A percentile compares a stretch with the other conserved stretches of the same genome.
These are phyloP conservation scores for Diaporthe sp. DNA, from an alignment of 2,329 filamentous ascomycete genomes.

Conservation along the genomic window DNA sequence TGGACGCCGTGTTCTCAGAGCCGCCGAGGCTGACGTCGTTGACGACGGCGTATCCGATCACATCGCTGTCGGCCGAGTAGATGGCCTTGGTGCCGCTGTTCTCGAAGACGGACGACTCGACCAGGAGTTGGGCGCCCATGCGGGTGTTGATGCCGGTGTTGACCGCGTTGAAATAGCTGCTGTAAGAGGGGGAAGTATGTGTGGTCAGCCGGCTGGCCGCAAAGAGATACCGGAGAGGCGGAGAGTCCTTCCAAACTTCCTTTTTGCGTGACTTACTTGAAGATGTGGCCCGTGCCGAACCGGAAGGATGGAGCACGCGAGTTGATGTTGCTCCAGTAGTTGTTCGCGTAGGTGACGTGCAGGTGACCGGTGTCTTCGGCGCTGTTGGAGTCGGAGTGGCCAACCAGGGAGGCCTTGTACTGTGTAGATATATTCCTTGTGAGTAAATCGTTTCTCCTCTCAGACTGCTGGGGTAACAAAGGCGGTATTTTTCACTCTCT, in stretches of 20 bases:
- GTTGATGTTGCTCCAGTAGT: conserved; percentile 73
- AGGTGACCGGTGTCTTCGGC: conserved; percentile 72
- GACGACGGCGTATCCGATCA: conserved; percentile 55
- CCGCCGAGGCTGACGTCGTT: conserved; percentile 59
- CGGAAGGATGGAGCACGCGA: conserved; percentile 73
- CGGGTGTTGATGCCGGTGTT: conserved; percentile 67
- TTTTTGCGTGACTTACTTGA: background rate
- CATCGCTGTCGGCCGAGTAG: conserved; percentile 55
- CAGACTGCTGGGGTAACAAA: too few relatives aligned
- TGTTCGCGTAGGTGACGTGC: conserved; percentile 75
- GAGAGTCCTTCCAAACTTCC: background rate
- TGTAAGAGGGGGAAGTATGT: conserved; percentile 37
- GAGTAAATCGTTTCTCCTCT: background rate
- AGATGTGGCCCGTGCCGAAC: conserved; percentile 74
- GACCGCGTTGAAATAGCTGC: conserved; percentile 56
- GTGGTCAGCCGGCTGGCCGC: background rate
- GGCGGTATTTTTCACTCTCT: too few relatives aligned
- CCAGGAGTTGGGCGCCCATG: conserved; percentile 66
- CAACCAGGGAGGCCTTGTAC: conserved; percentile 70
- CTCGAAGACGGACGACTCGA: conserved; percentile 67
- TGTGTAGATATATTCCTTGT: background rate
- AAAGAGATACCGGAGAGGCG: too few relatives aligned
- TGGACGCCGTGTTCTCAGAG: conserved; percentile 60
- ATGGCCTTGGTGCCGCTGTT: conserved; percentile 50
- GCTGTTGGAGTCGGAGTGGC: conserved; percentile 70